A percentile compares a stretch with the other conserved stretches of the same genome.
phyloP scores from a whole-genome alignment of 1,139 yeast genomes.

The Yamadazyma atmosphaerica region DNA sequence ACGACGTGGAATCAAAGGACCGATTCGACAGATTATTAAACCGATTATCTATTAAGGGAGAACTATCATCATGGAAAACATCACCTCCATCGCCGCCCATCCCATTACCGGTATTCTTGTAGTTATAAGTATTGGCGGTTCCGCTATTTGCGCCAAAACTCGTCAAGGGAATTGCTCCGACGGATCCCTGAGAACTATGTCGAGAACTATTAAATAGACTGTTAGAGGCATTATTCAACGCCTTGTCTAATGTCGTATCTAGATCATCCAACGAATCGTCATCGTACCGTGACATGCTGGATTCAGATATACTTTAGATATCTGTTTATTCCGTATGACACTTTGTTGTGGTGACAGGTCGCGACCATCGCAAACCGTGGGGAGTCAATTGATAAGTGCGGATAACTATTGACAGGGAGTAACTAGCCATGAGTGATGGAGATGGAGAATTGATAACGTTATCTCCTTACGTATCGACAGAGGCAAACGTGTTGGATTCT shows the following conservation, averaged over 20 bases:
- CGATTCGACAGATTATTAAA: slow-evolving; percentile 16
- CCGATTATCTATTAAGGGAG: slow-evolving; percentile 28
- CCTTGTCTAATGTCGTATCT: slow-evolving; percentile 44
- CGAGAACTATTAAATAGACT: slow-evolving; percentile 25
- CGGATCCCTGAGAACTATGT: slow-evolving; percentile 27
- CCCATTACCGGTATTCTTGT: slow-evolving; percentile 1
- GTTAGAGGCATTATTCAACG: slow-evolving; percentile 40
- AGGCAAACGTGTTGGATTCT: slow-evolving; percentile 8
- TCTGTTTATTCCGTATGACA: background rate
- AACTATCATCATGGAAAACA: slow-evolving; percentile 26
- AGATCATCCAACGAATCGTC: slow-evolving; percentile 43
- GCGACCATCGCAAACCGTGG: too few species aligned
- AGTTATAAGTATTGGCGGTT: slow-evolving; percentile 1
- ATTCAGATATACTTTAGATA: background rate
- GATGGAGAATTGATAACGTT: slow-evolving; percentile 15
- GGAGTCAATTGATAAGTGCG: too few species aligned
- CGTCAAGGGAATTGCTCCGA: slow-evolving; percentile 30
- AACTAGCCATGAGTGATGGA: slow-evolving; percentile 3
- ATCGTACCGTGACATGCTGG: slow-evolving; percentile 16
- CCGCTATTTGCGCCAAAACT: slow-evolving; percentile 9
- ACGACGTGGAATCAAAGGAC: slow-evolving; percentile 23
- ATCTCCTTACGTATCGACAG: slow-evolving; percentile 11
- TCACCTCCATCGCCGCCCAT: slow-evolving; percentile 10
- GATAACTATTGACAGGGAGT: too few species aligned
- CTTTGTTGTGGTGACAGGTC: slow-evolving; percentile 3